Evolutionary conservation across 257 asterid genomes (phyloP).

Genomic region (Craterostigma plantagineum): DNA sequence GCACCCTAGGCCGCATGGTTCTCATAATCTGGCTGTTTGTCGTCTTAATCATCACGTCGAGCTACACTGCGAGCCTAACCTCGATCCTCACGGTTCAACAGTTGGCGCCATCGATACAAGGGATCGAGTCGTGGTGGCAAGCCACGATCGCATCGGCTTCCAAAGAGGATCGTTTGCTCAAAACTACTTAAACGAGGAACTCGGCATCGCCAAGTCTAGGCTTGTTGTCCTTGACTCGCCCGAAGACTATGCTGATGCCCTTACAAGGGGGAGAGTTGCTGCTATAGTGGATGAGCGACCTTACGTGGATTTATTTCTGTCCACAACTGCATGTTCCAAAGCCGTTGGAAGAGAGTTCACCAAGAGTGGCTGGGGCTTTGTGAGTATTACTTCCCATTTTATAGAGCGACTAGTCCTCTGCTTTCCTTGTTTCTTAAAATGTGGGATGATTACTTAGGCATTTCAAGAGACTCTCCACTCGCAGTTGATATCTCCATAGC

Average conservation of each 20-base stretch:
- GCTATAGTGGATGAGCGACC: slow-evolving; percentile 74
- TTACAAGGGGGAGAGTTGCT: slow-evolving; percentile 27
- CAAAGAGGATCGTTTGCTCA: slow-evolving; percentile 67
- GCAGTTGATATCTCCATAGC: slow-evolving; percentile 72
- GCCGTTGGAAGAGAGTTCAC: slow-evolving; percentile 60
- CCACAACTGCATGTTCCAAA: slow-evolving; percentile 42
- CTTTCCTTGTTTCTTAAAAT: too few relatives aligned
- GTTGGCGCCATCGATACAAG: slow-evolving; percentile 45
- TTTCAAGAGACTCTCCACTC: slow-evolving; percentile 60
- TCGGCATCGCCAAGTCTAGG: slow-evolving; percentile 52
- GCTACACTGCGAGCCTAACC: slow-evolving; percentile 78
- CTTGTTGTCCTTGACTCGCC: slow-evolving; percentile 58
- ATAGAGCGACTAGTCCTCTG: too few relatives aligned
- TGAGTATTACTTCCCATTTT: slow-evolving; percentile 17
- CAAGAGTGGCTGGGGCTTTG: slow-evolving; percentile 71
- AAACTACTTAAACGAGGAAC: slow-evolving; percentile 46
- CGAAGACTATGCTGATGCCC: slow-evolving; percentile 54
- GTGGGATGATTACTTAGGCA: slow-evolving; percentile 31
- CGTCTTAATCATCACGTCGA: slow-evolving; percentile 46
- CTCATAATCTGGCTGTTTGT: slow-evolving; percentile 73
- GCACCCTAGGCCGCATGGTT: slow-evolving; percentile 63
- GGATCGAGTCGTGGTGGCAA: slow-evolving; percentile 48
- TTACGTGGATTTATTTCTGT: slow-evolving; percentile 50
- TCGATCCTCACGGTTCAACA: slow-evolving; percentile 66
- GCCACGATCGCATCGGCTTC: slow-evolving; percentile 48